Base-by-base conservation (phyloP, 225 moss, liverwort and hornwort species). In the Physcomitrium patens region DNA sequence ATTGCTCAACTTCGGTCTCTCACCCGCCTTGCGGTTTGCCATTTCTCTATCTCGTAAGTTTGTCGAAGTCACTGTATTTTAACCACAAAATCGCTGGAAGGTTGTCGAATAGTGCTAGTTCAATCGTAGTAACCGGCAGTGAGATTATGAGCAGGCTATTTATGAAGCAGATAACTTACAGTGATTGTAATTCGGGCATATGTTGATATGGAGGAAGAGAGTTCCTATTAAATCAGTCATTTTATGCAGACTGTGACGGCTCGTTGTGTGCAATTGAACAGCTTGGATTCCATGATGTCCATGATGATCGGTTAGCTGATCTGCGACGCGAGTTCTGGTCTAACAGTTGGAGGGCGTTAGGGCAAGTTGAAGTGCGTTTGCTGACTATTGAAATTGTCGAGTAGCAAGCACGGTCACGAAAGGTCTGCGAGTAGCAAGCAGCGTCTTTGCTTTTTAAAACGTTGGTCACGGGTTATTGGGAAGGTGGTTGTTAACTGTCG, bases 31-130 rank as follows among this genome's bases (percentile, higher is more conserved):
- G 90, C 90, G 68, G 87, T 96, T 78, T 96, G 93, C 83, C 93
- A 90, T 80, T 96, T 96, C 83, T 90, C 96, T 62, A 91, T 96
- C 72, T 96, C 90, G 96, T 96, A 92, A 90, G 96, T 96, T 75
- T 64, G 73, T 58, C 46, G 27, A 67, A 53, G 22, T 71, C 67
- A 64, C 58, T 67, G 46, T 68, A 51, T 41, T 55, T 56, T 63
- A 37, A 37, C 5, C 31, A 58, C 55, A 17, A 20, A 72, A 24
- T 41, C 41, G 41, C 31, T 60, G 50, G 24, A 43, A 52, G 37
- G 76, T 76, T 71, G 71, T 48, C 61, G 58, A 44, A 52, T 68
- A 52, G 13, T 68, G 52, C 64, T 59, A 23, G 48, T 68, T 56
- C 57, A 41, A 59, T 58, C 43, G 44, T 42, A 37, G 57, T 46